Evolutionary conservation across 306 rosid species (phyloP).

Genomic region (Begonia fuchsioides): DNA sequence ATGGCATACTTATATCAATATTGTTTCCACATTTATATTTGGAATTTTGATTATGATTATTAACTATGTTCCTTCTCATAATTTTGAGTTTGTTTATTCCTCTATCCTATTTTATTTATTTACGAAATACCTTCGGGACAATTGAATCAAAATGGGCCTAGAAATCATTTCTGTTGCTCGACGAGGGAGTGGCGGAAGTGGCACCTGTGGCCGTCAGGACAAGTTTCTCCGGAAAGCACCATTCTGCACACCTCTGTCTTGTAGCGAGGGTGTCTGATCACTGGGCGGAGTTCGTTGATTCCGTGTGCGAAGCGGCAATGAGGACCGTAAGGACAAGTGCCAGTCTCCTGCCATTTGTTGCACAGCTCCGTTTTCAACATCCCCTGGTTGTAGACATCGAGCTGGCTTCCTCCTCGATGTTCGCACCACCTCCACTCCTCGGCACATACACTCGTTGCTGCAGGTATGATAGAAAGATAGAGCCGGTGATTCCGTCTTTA

Average conservation of each 20-base stretch:
- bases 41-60: neutral
- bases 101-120: neutral
- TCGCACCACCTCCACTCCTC: slow-evolving; percentile 1
- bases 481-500: neutral
- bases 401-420: slow-evolving; percentile 41
- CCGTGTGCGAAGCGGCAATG: slow-evolving; percentile 91
- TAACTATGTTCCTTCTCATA: neutral
- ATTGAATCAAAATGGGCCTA: neutral
- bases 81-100: neutral
- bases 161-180: slow-evolving; percentile 34
- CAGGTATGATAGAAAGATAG: slow-evolving; percentile 3
- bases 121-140: neutral
- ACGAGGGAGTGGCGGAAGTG: slow-evolving; percentile 90
- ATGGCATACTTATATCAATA: too few relatives aligned
- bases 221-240: slow-evolving; percentile 52
- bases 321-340: slow-evolving; percentile 65
- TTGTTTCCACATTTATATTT: too few relatives aligned
- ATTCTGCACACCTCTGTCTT: slow-evolving; percentile 91
- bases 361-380: slow-evolving; percentile 90
- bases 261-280: slow-evolving; percentile 90
- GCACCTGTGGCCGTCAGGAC: slow-evolving; percentile 91
- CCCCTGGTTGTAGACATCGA: slow-evolving; percentile 75
- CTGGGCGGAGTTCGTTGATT: slow-evolving; percentile 72
- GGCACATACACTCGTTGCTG: slow-evolving; percentile 26
- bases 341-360: slow-evolving; percentile 88